Base-by-base conservation (phyloP, 192 early-diverging fungal species). In the Jimgerdemannia lactiflua region DNA sequence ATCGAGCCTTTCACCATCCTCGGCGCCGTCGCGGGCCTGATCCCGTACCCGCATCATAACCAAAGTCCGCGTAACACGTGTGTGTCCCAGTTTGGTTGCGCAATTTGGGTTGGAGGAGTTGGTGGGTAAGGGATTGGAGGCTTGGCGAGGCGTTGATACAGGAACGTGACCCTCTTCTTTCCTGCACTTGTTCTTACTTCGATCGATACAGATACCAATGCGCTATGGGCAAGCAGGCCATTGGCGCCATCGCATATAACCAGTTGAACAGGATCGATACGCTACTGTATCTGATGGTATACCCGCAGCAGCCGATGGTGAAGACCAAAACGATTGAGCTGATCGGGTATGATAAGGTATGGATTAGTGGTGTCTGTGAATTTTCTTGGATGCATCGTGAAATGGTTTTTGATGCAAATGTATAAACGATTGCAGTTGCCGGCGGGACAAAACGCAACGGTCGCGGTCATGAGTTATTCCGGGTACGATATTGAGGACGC, bases 401-500 rank as follows among this genome's bases (percentile, higher is more conserved):
- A 59, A 10, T 59, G 49, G 14, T 59, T 59, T 14, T 6, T 59
- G 14, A 59, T 59, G 8, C 69, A 17, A 42, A 59, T 59, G 14
- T 59, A 59, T 59, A 14, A 14, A 14, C 49, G 8, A 41, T 70
- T 69, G 65, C 69, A 83, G 83, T 83, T 94, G 70, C 93, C 92
- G 65, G 92, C 94, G 4, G 93, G 92, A 64, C 93, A 94, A 82
- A 95, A 95, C 73, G 97, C 95, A 18, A 96, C 92, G 3, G 95
- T 99, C 10, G 95, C 95, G 65, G 96, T 99, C 65, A 98, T 99
- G 96, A 93, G 90, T 87, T 97, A 97, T 76, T 94, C 91, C 72
- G 98, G 96, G 65, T 99, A 99, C 84, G 95, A 99, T 90, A 97
- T 97, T 86, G 98, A 99, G 85, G 98, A 99, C 92, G 96, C 98